Evolutionary conservation across 116 monocot species (phyloP).

Genomic region (Dioscorea cayenensis): DNA sequence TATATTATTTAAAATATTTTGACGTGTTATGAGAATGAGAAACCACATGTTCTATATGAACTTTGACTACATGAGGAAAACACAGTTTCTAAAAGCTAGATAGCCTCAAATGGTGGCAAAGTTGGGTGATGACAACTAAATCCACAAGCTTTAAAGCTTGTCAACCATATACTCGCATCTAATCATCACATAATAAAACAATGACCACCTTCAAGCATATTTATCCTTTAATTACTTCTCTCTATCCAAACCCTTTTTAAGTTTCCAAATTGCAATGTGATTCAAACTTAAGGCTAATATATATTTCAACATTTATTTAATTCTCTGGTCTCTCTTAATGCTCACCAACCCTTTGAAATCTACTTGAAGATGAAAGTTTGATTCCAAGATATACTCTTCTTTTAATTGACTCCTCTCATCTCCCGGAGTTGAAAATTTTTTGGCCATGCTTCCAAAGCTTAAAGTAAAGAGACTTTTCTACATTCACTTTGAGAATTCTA

Average conservation of each 20-base stretch:
- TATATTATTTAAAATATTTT: too few species aligned
- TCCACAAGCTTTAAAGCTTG: not conserved
- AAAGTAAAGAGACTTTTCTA: not conserved
- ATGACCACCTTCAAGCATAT: not conserved
- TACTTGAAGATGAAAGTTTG: not conserved
- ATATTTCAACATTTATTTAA: too few species aligned
- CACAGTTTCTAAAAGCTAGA: not conserved
- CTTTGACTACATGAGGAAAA: not conserved
- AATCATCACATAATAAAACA: not conserved
- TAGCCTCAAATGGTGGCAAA: not conserved
- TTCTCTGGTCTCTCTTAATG: too few species aligned
- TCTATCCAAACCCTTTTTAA: not conserved
- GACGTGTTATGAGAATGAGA: too few species aligned
- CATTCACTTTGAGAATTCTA: not conserved
- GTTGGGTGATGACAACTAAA: not conserved
- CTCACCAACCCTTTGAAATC: not conserved
- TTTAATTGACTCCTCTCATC: not conserved
- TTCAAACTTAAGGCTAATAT: not conserved
- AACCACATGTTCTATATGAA: not conserved
- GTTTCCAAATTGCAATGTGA: not conserved
- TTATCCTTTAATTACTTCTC: not conserved
- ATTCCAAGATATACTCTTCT: constrained; percentile 1
- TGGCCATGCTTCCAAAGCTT: not conserved
- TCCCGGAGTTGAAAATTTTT: not conserved
- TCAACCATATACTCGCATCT: not conserved